Evolutionary conservation across 78 protist genomes (phyloP).

Genomic region (Cavenderia fasciculata): DNA sequence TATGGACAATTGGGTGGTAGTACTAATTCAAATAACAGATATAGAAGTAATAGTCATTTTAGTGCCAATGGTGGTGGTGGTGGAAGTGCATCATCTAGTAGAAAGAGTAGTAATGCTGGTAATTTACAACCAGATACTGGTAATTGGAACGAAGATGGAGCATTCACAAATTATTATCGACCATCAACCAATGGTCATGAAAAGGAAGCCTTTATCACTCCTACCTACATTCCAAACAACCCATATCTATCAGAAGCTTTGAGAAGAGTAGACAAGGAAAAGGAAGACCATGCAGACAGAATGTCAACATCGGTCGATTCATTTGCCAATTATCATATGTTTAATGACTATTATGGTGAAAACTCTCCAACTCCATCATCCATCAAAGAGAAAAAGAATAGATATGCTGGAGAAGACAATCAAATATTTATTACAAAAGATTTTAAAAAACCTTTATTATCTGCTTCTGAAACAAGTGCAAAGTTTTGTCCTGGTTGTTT

Average conservation of each 20-base stretch:
- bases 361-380: background rate
- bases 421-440: conserved; percentile 1
- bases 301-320: conserved; percentile 17
- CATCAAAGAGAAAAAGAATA: conserved; percentile 22
- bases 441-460: conserved; percentile 8
- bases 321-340: conserved; percentile 1
- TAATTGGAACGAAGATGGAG: no score
- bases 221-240: conserved; percentile 1
- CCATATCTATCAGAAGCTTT: background rate
- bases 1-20: no score
- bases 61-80: background rate
- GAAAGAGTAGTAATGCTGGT: no score
- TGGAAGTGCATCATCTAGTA: no score
- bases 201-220: no score
- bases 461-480: no score
- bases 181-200: no score
- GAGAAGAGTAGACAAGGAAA: background rate
- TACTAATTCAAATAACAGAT: background rate
- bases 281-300: background rate
- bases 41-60: background rate
- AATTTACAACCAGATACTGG: no score
- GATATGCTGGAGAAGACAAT: conserved; percentile 57
- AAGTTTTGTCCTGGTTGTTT: no score
- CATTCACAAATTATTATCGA: no score
- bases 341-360: conserved; percentile 6